These are phyloP conservation scores for Hyphopichia fennica DNA, from an alignment of 1,139 yeast species.

Conservation along the genomic window DNA sequence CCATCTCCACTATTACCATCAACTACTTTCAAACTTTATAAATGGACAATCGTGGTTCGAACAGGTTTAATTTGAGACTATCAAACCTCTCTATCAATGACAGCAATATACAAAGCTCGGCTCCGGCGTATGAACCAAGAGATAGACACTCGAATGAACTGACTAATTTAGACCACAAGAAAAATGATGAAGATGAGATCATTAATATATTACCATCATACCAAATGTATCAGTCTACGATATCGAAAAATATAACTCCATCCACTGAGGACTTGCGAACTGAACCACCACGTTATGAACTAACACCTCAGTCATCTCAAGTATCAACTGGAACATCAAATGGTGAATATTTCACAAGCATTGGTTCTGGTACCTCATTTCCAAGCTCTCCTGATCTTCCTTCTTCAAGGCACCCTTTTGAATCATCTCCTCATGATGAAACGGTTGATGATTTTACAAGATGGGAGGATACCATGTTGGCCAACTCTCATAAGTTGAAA, in stretches of 20 bases:
- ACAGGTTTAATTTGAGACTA: conserved; percentile 17
- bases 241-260: conserved; percentile 38
- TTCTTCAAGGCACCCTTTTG: conserved; percentile 4
- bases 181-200: conserved; percentile 24
- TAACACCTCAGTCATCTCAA: conserved; percentile 23
- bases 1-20: too few relatives aligned
- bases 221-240: conserved; percentile 41
- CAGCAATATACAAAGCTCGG: background rate
- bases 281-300: conserved; percentile 39
- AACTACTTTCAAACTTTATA: background rate
- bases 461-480: conserved; percentile 34
- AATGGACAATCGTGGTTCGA: conserved; percentile 4
- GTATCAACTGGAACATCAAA: conserved; percentile 8
- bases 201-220: conserved; percentile 44
- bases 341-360: conserved; percentile 19
- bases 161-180: background rate
- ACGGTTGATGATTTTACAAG: conserved; percentile 14
- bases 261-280: conserved; percentile 29
- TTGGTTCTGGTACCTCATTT: conserved; percentile 10
- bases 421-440: conserved; percentile 7
- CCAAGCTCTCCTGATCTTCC: conserved; percentile 20
- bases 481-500: conserved; percentile 37
- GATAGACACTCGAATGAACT: background rate
- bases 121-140: background rate
- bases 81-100: conserved; percentile 11